These are phyloP conservation scores for Gentiana macrophylla DNA, from an alignment of 257 asterid genomes.

Conservation along the genomic window DNA sequence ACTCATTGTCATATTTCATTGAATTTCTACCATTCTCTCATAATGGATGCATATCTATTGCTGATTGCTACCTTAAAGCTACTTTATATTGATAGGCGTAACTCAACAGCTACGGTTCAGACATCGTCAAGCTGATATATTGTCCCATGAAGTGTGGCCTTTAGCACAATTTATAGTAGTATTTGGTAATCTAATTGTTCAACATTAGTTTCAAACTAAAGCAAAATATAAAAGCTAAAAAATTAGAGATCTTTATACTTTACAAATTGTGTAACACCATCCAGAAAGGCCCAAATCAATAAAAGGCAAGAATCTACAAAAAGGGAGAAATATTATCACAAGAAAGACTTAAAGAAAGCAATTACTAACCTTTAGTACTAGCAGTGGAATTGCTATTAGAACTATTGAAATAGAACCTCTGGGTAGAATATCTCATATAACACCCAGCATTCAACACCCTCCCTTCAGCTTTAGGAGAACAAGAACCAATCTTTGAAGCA, in stretches of 20 bases:
- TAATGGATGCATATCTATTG: too few species aligned
- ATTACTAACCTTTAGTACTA: slow-evolving; percentile 33
- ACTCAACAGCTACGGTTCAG: too few species aligned
- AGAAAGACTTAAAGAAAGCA: too few species aligned
- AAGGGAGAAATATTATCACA: too few species aligned
- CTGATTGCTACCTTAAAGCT: too few species aligned
- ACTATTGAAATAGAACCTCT: slow-evolving; percentile 47
- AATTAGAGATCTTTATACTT: not conserved
- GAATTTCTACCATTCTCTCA: too few species aligned
- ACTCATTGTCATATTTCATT: too few species aligned
- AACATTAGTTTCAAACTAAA: not conserved
- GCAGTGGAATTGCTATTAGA: slow-evolving; percentile 15
- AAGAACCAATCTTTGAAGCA: slow-evolving; percentile 25
- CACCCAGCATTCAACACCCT: slow-evolving; percentile 65
- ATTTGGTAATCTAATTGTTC: not conserved
- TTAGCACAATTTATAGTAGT: too few species aligned
- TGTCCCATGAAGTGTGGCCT: too few species aligned
- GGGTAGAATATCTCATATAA: slow-evolving; percentile 52
- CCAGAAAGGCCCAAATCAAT: not conserved
- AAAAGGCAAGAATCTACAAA: not conserved
- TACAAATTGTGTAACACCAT: too few species aligned
- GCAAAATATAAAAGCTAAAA: not conserved
- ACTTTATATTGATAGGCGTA: too few species aligned
- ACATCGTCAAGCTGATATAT: too few species aligned
- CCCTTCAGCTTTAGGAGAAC: slow-evolving; percentile 48